Evolutionary conservation across 2,329 filamentous ascomycete genomes (phyloP).

Genomic region (Penicillium sp.): DNA sequence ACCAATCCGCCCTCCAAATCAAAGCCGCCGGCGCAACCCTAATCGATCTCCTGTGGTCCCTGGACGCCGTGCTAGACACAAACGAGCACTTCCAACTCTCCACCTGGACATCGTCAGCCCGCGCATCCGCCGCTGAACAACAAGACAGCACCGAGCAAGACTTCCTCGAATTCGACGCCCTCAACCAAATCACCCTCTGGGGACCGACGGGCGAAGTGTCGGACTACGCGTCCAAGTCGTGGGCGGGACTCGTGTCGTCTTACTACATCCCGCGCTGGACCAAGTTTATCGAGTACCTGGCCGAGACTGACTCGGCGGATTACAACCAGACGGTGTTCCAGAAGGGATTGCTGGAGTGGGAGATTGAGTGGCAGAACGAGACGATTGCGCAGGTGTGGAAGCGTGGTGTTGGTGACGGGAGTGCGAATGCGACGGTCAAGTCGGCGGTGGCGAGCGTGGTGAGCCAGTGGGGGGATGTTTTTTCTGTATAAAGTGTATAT

Average conservation of each 20-base stretch:
- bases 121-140: slow-evolving; percentile 18
- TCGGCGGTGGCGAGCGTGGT: neutral
- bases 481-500: neutral
- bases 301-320: neutral
- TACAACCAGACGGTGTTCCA: slow-evolving; percentile 22
- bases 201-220: slow-evolving; percentile 46
- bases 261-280: slow-evolving; percentile 49
- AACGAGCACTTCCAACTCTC: slow-evolving; percentile 42
- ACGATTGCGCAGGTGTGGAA: neutral
- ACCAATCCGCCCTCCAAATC: slow-evolving; percentile 16
- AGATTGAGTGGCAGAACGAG: slow-evolving; percentile 18
- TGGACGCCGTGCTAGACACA: slow-evolving; percentile 42
- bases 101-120: slow-evolving; percentile 41
- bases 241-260: slow-evolving; percentile 44
- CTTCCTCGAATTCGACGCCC: slow-evolving; percentile 45
- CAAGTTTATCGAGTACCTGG: slow-evolving; percentile 43
- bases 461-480: neutral
- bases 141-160: slow-evolving; percentile 22
- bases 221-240: slow-evolving; percentile 50
- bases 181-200: slow-evolving; percentile 52
- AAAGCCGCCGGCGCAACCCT: slow-evolving; percentile 27
- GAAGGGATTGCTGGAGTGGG: slow-evolving; percentile 15
- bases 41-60: slow-evolving; percentile 30
- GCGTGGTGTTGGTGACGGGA: too few relatives aligned
- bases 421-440: neutral